phyloP scores from a whole-genome alignment of 2,329 filamentous ascomycete genomes.

The Clarireedia sp. region DNA sequence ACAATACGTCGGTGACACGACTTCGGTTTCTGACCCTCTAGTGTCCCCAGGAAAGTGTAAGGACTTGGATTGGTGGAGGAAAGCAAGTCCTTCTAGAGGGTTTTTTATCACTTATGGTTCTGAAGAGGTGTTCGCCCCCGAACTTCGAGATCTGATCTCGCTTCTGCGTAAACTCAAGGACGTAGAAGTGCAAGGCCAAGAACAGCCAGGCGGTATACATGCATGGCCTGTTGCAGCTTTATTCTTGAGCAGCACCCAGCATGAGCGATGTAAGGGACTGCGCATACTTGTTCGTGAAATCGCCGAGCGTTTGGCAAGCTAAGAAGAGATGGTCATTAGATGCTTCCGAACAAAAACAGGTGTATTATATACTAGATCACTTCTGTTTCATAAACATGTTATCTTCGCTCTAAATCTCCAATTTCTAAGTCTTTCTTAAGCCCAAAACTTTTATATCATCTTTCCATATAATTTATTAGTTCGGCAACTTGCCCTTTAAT shows the following conservation, averaged over 20 bases:
- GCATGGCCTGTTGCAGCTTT: conserved; percentile 70
- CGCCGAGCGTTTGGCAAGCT: conserved; percentile 1
- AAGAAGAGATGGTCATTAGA: background rate
- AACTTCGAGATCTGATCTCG: conserved; percentile 54
- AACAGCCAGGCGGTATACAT: conserved; percentile 63
- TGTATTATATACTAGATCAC: too few species aligned
- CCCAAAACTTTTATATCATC: background rate
- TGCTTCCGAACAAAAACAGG: too few species aligned
- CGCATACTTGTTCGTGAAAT: conserved; percentile 16
- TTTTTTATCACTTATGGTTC: conserved; percentile 65
- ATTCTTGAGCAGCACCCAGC: conserved; percentile 42
- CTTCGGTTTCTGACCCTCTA: conserved; percentile 43
- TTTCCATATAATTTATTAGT: background rate
- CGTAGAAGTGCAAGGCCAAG: conserved; percentile 32
- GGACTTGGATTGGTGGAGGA: conserved; percentile 57
- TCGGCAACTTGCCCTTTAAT: background rate
- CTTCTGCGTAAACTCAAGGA: conserved; percentile 45
- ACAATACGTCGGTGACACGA: conserved; percentile 54
- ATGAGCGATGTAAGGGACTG: conserved; percentile 46
- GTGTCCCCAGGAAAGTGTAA: conserved; percentile 66
- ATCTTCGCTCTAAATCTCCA: background rate
- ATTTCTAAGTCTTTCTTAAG: background rate
- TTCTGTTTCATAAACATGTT: background rate
- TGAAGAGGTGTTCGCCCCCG: conserved; percentile 70
- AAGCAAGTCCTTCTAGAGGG: conserved; percentile 57